Base-by-base conservation (phyloP, 164 flowering plant species). In the Liriodendron chinense region DNA sequence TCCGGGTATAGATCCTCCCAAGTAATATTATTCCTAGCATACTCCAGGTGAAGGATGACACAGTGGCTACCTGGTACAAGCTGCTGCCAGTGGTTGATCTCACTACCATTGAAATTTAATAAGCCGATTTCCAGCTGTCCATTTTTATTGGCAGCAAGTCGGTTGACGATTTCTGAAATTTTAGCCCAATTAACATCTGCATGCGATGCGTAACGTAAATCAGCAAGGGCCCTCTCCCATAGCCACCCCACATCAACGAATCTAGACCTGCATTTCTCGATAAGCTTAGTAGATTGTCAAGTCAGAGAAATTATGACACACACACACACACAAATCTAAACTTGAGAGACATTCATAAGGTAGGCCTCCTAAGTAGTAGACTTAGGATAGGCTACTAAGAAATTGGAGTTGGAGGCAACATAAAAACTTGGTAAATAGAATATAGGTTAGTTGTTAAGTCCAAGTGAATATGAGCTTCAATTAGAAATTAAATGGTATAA, bases 1-100 rank as follows among this genome's bases (percentile, higher is more conserved):
- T 89, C 92, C 24, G 92, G 92, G 70, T 75, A 89, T 13, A 89
- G 72, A 24, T 82, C 66, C 48, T 89, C 92, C 92, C 92, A 89
- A 18, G 89, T 86, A n/a, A 87, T 48, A 74, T 79, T 78, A 9
- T 71, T 66, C 7, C 75, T 57, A 23, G 80, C 87, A 77, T 74
- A 53, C 65, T 89, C 87, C 47, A 89, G 67, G 59, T 85, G 80
- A 66, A 89, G 72, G 43, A 78, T 68, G 24, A 82, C 64, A 69
- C 79, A 80, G 69, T 86, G 77, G 22, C 79, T 76, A 49, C 71
- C 25, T 0, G 82, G 83, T 49, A 80, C 62, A 22, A 86, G 5
- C 65, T 79, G 74, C 72, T 75, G 73, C 90, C 89, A 87, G 8
- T 59, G 62, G 25, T 75, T 76, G 68, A 84, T 53, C 72, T 89